Percentiles rank a stretch among this genome's conserved stretches.
Conservation (phyloP, 2,329 filamentous ascomycete species). For the Colletotrichum godetiae region DNA sequence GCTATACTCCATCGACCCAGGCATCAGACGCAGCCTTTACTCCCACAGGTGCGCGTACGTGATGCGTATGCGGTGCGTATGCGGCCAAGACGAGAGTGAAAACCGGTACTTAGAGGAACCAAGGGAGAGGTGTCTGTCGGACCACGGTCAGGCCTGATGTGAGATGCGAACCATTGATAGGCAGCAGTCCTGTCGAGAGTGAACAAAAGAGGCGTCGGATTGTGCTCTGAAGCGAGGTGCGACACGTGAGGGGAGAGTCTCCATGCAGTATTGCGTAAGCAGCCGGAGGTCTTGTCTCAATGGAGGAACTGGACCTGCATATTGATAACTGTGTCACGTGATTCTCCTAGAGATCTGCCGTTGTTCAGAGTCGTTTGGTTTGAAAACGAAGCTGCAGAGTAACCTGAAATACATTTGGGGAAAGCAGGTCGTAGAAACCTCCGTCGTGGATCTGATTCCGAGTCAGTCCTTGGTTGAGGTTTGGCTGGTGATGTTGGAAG, state of each 20-base stretch:
- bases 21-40: background rate
- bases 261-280: background rate
- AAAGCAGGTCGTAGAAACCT: background rate
- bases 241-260: background rate
- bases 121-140: background rate
- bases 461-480: background rate
- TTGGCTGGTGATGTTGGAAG: background rate
- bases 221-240: background rate
- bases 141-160: background rate
- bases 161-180: background rate
- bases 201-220: background rate
- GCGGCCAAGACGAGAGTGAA: no score
- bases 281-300: background rate
- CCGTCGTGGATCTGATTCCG: background rate
- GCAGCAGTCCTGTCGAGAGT: background rate
- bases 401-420: background rate
- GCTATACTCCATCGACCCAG: background rate
- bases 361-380: background rate
- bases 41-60: background rate
- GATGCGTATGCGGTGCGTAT: background rate
- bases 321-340: background rate
- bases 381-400: background rate
- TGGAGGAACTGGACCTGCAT: no score
- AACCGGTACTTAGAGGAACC: background rate
- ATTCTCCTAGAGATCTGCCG: background rate